Evolutionary conservation across 257 asterid genomes (phyloP), one percentile per base, ranked within the genome.

Genomic region (Datura wrightii): DNA sequence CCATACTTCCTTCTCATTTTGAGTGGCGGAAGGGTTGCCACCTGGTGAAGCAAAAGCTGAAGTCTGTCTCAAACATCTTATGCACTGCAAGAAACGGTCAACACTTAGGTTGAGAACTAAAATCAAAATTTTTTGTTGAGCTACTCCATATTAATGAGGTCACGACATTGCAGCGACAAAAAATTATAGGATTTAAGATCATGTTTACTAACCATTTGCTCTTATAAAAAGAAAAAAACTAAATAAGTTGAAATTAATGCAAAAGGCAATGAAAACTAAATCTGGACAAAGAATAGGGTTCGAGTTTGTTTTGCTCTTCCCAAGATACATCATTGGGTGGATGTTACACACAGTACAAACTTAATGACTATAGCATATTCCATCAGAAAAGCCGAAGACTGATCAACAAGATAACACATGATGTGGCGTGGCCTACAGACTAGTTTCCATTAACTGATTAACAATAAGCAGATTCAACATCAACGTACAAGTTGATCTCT

Each of bases 31-130:
- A 69, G 84, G 83, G 54, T 85, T 80, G 58, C 90, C 80, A 65
- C 94, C 94, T 9, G 98, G 92, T 41, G 95, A 88, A 84, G 97
- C 92, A 86, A 97, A 95, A 52, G 99, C 97, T 79, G 91, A 92
- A 8, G 99, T 93, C 92, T 97, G 99, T 85, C 99, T 87, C 92
- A 97, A 88, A 91, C 99, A 97, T 88, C 99, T 93, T 90, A 95
- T 95, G 91, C 99, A 97, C 99, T 96, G 93, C 93, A 90, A 36
- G 31, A 55, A 34, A 67, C 79, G 46, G 41, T 54, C 58, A 53
- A 65, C 46, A 52, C 41, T 13, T 18, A 37, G 54, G 65, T 8
- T 31, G 8, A 50, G 10, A 71, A 60, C 6, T 46, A 53, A 13
- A 50, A 63, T 48, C 52, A 62, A 34, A 82, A 18, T 63, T 44